Conservation (phyloP, 495 filamentous ascomycete species). For the Xylaria cubensis region DNA sequence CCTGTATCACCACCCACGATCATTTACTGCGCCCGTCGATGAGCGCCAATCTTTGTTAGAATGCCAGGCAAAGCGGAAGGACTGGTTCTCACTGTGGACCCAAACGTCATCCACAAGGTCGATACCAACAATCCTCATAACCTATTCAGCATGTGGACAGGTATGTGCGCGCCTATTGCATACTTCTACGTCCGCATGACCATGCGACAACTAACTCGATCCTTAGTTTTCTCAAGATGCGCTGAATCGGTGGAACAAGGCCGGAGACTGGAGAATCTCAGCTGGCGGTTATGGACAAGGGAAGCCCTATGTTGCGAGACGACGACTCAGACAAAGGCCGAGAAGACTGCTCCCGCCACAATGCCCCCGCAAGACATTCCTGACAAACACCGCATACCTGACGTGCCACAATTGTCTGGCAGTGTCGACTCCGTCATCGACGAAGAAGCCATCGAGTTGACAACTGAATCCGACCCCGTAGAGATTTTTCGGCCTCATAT, state of each 20-base stretch:
- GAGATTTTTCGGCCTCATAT: constrained; percentile 66
- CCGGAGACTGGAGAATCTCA: constrained; percentile 89
- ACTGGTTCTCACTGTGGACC: constrained; percentile 81
- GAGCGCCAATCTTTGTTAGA: constrained; percentile 34
- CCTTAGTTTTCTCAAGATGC: constrained; percentile 89
- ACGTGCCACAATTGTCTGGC: constrained; percentile 86
- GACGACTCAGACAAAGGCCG: constrained; percentile 40
- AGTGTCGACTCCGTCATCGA: constrained; percentile 87
- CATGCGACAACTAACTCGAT: constrained; percentile 31
- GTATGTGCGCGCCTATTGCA: constrained; percentile 62
- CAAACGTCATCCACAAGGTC: constrained; percentile 88
- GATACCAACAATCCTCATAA: constrained; percentile 92
- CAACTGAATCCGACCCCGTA: constrained; percentile 61
- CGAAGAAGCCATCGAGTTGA: constrained; percentile 74
- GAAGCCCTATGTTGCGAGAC: constrained; percentile 93
- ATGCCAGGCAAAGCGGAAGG: constrained; percentile 62
- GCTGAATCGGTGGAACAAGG: constrained; percentile 94
- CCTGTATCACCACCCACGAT: neutral
- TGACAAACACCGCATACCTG: constrained; percentile 48
- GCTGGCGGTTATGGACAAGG: constrained; percentile 94
- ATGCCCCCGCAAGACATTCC: constrained; percentile 57
- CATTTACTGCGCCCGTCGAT: constrained; percentile 35
- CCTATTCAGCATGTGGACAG: constrained; percentile 97
- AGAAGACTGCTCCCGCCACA: constrained; percentile 38
- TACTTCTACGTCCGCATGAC: constrained; percentile 23